Percentiles rank a stretch among this genome's conserved stretches.
These are phyloP conservation scores for Phialophora macrospora DNA, from an alignment of 2,329 filamentous ascomycete species.

Conservation along the genomic window DNA sequence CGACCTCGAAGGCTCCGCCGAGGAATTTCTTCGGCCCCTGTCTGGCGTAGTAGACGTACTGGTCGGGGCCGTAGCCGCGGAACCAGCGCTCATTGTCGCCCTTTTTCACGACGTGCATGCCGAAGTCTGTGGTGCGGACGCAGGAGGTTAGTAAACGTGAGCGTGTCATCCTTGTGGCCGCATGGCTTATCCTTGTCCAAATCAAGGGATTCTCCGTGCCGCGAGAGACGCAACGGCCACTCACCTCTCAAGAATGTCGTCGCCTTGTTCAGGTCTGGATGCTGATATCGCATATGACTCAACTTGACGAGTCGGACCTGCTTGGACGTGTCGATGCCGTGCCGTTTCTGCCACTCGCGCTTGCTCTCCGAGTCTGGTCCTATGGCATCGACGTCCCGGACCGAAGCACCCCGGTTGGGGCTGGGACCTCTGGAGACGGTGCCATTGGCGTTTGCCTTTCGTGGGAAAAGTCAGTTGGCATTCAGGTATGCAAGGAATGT, in stretches of 20 bases:
- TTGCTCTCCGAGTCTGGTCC: constrained; percentile 32
- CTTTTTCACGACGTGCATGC: constrained; percentile 49
- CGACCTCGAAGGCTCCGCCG: constrained; percentile 52
- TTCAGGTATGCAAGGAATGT: not conserved
- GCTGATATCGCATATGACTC: constrained; percentile 61
- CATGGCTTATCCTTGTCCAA: too few species aligned
- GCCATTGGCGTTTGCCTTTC: constrained; percentile 25
- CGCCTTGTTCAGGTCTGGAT: constrained; percentile 56
- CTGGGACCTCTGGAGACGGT: constrained; percentile 36
- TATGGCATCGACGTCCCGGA: constrained; percentile 36
- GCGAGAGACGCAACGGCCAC: constrained; percentile 7
- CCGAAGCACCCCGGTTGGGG: constrained; percentile 38
- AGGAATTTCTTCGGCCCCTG: constrained; percentile 50
- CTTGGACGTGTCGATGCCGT: constrained; percentile 49
- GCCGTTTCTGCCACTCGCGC: constrained; percentile 37
- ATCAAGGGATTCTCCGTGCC: too few species aligned
- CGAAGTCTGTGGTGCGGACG: constrained; percentile 45
- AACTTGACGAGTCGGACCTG: constrained; percentile 56
- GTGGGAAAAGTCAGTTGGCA: not conserved
- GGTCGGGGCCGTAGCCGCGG: constrained; percentile 52
- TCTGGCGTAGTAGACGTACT: constrained; percentile 52
- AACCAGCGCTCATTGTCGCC: constrained; percentile 49
- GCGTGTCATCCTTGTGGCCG: too few species aligned
- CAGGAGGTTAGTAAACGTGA: not conserved
- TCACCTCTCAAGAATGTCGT: constrained; percentile 50